Base-by-base conservation (phyloP, 192 early-diverging fungal species). In the Mortierella hygrophila region DNA sequence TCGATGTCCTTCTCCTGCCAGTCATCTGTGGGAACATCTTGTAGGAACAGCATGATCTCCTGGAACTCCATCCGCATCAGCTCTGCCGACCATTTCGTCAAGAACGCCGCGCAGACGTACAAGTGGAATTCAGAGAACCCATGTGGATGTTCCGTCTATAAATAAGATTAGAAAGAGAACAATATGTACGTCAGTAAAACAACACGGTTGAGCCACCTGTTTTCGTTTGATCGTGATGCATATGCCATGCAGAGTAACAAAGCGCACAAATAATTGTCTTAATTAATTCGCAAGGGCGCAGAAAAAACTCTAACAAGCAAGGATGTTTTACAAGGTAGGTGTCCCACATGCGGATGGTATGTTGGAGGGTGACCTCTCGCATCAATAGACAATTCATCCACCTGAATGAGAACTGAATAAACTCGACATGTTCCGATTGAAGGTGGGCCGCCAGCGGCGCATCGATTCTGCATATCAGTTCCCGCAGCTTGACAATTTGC, bases 311-410 rank as follows among this genome's bases (percentile, higher is more conserved):
- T 38, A 72, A 74, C 44, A 52, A 7, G 23, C 23, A 54, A 49
- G 26, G 5, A n/a, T 55, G 2, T 18, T 81, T 60, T 90, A 95
- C 96, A 82, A 97, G 85, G 84, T 99, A 99, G 52, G 98, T 98
- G 82, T 99, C 99, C 99, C 99, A 99, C 96, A 99, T 99, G 38
- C 99, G 94, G 60, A 99, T 95, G 4, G 94, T 98, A 81, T 93
- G 95, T 70, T 91, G 89, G 6, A 99, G 88, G 37, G 95, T 93
- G 54, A 99, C 88, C 88, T 99, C 99, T 60, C 99, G 93, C 97
- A 99, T 98, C 79, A 99, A 88, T 42, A 99, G 83, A 88, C 99
- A 99, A 90, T 99, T 99, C 94, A 99, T 98, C 99, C 99, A 99
- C 70, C 99, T 93, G 84, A 99, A 99, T 11, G 99, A 97, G 91